phyloP scores from a whole-genome alignment of 306 rosid genomes.

The Vigna trinervia region DNA sequence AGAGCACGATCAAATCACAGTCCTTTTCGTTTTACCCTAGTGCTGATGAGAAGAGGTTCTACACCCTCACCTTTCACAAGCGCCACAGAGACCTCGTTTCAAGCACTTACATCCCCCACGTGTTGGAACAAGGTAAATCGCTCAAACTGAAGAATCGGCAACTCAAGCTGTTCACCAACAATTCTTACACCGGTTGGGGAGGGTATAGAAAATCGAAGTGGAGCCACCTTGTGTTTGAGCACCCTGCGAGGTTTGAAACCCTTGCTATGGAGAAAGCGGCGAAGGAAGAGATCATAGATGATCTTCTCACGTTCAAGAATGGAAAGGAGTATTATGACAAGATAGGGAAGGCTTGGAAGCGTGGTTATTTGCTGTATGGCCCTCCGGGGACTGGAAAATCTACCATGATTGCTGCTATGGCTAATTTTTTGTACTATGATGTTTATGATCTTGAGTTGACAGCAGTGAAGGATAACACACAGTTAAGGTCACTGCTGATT shows the following conservation, averaged over 20 bases:
- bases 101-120: neutral
- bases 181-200: neutral
- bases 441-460: conserved; percentile 18
- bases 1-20: neutral
- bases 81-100: conserved; percentile 1
- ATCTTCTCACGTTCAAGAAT: conserved; percentile 4
- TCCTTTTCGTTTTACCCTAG: conserved; percentile 5
- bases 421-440: conserved; percentile 2
- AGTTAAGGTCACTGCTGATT: neutral
- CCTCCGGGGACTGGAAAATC: neutral
- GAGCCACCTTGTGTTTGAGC: conserved; percentile 7
- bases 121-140: neutral
- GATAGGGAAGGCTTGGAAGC: conserved; percentile 20
- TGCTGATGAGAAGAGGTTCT: conserved; percentile 1
- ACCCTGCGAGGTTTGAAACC: conserved; percentile 18
- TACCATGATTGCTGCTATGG: conserved; percentile 11
- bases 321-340: conserved; percentile 8
- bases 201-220: neutral
- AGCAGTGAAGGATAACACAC: neutral
- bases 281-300: neutral
- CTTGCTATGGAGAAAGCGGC: neutral
- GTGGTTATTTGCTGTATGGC: conserved; percentile 5
- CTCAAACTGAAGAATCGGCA: neutral
- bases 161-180: neutral
- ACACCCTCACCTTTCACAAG: conserved; percentile 23